Percentiles rank a stretch among this genome's conserved stretches.
Evolutionary conservation across 2,329 filamentous ascomycete species (phyloP).

Genomic region (Pseudogymnoascus sp.): DNA sequence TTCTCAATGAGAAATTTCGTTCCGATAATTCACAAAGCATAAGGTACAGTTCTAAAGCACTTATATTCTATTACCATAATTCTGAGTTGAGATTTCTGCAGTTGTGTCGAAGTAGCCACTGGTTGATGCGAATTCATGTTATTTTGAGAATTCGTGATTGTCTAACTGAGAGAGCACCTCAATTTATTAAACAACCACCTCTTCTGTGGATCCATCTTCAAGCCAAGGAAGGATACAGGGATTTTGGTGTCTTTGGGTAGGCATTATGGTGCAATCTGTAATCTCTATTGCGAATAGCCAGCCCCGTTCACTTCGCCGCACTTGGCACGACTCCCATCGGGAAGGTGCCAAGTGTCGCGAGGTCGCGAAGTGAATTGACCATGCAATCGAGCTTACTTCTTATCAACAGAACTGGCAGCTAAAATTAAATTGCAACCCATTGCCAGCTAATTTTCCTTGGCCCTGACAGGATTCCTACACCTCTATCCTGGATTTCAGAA

Average conservation of each 20-base stretch:
- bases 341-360: neutral
- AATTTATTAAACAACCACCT: neutral
- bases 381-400: neutral
- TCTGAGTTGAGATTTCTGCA: neutral
- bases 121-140: neutral
- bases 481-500: neutral
- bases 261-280: constrained; percentile 2
- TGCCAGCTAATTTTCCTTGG: neutral
- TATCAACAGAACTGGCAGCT: neutral
- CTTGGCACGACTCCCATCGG: neutral
- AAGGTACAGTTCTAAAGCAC: neutral
- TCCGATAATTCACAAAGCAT: neutral
- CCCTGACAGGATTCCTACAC: neutral
- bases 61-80: neutral
- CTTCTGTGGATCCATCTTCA: neutral
- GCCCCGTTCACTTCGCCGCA: neutral
- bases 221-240: neutral
- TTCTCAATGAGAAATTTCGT: neutral
- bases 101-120: neutral
- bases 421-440: neutral
- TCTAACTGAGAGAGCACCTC: neutral
- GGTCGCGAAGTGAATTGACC: neutral
- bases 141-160: neutral
- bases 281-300: neutral
- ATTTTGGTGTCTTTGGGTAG: neutral